Evolutionary conservation across 2,329 filamentous ascomycete species (phyloP).

Genomic region (Mycogone perniciosa): DNA sequence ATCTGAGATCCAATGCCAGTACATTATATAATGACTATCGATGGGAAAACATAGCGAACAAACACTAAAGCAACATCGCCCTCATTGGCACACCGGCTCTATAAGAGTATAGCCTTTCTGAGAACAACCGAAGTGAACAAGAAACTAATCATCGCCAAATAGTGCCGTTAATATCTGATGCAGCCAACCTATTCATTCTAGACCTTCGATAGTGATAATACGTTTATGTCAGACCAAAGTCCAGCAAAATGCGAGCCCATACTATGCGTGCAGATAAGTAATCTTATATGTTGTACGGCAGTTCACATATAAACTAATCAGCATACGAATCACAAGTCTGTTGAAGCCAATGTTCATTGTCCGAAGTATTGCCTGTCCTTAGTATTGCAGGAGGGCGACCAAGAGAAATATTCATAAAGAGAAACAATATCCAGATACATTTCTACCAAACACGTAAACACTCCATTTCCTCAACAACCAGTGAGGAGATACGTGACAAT

Average conservation of each 20-base stretch:
- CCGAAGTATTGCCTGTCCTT: neutral
- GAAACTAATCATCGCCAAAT: neutral
- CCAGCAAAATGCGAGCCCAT: no score
- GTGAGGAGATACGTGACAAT: conserved; percentile 1
- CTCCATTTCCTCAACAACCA: neutral
- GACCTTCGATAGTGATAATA: neutral
- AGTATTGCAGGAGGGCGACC: neutral
- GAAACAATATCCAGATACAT: neutral
- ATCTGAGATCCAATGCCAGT: no score
- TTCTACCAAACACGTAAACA: conserved; percentile 2
- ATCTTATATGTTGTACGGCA: no score
- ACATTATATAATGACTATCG: no score
- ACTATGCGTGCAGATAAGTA: no score
- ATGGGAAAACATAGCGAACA: no score
- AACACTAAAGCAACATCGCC: no score
- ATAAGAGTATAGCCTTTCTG: no score
- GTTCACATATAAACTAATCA: neutral
- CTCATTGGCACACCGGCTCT: no score
- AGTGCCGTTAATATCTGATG: neutral
- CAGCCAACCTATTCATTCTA: neutral
- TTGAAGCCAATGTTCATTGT: conserved; percentile 1
- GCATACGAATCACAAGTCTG: neutral
- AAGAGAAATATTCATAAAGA: neutral
- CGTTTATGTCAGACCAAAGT: neutral
- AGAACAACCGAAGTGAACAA: no score